Evolutionary conservation across 208 protist genomes (phyloP), one percentile per base, ranked within the genome.

Genomic region (Acanthamoeba healyi): DNA sequence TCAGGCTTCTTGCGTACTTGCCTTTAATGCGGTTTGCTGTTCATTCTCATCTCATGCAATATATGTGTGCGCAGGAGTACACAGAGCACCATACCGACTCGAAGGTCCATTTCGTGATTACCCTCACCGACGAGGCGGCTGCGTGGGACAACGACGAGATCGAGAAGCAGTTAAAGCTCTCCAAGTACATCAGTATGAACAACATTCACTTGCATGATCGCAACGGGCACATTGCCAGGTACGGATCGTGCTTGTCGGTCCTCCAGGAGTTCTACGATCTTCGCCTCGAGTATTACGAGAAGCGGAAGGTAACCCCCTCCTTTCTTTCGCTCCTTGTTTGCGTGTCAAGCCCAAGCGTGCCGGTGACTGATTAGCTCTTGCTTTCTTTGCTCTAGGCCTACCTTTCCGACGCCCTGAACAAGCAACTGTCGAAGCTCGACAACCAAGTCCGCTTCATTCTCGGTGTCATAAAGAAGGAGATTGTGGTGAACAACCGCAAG

Each of bases 371-470:
- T n/a, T n/a, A n/a, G n/a, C 14, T 88, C 29, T 36, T 49, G n/a
- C 0, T 17, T 5, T 15, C 6, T 51, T 17, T 17, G 86, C 58
- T 88, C 9, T 84, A 38, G 94, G 97, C 98, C 9, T 98, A 98
- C 94, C 94, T 99, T 26, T 87, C 99, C 22, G 97, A 97, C 67
- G 95, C 98, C 58, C 96, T 99, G 49, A 94, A 94, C 10, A 96
- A 97, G 5, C 89, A 97, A 88, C 97, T 98, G 34, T 96, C 95
- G 56, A 99, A 99, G 96, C 96, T 99, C 40, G 96, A 99, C 94
- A 99, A 99, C 97, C 99, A 99, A 97, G 99, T 99, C 9, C 98
- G 99, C 91, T 99, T 99, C 94, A 99, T 99, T 81, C 96, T 96
- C 2, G 98, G 98, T 87, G 99, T 99, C 9, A 97, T 99, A 46